Conservation (phyloP, 1,139 yeast genomes). For the Diutina pseudorugosa region DNA sequence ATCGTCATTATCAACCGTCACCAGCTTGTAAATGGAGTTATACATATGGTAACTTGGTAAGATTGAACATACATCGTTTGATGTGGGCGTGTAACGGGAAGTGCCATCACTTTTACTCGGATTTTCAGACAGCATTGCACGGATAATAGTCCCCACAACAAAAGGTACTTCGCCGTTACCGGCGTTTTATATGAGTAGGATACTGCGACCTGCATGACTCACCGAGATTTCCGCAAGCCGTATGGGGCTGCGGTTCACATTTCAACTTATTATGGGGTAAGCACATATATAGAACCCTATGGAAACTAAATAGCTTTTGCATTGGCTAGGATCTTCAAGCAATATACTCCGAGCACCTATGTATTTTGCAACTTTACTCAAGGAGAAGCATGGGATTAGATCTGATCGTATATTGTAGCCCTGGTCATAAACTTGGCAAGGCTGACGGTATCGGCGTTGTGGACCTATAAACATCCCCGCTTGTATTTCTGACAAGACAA, state of each 20-base stretch:
- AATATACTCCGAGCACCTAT: no score
- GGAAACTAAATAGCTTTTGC: no score
- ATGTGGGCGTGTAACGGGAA: neutral
- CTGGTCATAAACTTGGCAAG: no score
- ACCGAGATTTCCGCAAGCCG: neutral
- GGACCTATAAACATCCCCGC: no score
- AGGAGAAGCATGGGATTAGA: no score
- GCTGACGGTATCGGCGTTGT: no score
- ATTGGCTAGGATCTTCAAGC: no score
- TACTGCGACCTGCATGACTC: neutral
- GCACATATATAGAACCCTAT: no score
- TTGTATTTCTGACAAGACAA: no score
- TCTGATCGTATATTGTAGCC: no score
- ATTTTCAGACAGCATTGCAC: neutral
- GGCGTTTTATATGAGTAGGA: neutral
- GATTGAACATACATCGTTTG: neutral
- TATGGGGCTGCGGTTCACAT: neutral
- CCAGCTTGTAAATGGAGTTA: neutral
- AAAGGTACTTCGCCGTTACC: neutral
- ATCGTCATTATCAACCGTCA: neutral
- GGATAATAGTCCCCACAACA: neutral
- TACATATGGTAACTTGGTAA: constrained; percentile 2
- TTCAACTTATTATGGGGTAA: neutral
- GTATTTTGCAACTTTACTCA: no score
- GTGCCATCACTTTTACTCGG: neutral